These are phyloP conservation scores for Odonthalia washingtoniensis DNA, from an alignment of 31 red algal species.

Conservation along the genomic window DNA sequence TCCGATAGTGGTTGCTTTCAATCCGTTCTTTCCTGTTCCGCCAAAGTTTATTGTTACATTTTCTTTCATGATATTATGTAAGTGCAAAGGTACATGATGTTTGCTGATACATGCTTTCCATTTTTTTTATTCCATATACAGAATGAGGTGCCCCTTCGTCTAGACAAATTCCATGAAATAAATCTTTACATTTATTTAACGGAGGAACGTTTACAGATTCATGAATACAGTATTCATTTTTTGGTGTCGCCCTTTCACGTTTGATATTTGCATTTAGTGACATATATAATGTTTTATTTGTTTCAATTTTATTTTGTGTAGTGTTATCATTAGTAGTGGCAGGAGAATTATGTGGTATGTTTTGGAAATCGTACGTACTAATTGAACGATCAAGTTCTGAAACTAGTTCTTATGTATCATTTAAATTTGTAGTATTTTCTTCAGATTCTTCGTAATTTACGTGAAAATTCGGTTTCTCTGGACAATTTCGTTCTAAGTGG, in stretches of 20 bases:
- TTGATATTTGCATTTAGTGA: not conserved
- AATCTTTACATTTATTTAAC: not conserved
- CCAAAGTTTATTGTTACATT: slow-evolving; percentile 25
- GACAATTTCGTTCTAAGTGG: not conserved
- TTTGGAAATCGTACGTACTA: not conserved
- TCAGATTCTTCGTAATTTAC: not conserved
- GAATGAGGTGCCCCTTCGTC: slow-evolving; percentile 26
- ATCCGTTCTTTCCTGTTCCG: not conserved
- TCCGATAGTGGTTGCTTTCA: not conserved
- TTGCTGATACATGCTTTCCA: slow-evolving; percentile 13
- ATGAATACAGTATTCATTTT: not conserved
- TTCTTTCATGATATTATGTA: not conserved
- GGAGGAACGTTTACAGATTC: not conserved
- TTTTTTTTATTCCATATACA: slow-evolving; percentile 19
- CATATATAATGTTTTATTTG: not conserved
- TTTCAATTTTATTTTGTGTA: too few species aligned
- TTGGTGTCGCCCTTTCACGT: not conserved
- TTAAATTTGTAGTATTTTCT: not conserved
- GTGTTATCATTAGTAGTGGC: not conserved
- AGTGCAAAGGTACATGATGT: slow-evolving; percentile 2
- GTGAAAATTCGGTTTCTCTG: not conserved
- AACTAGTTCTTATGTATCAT: not conserved
- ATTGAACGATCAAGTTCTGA: not conserved
- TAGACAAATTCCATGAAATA: not conserved
- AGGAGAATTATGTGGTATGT: not conserved